Percentiles rank a stretch among this genome's conserved stretches.
Evolutionary conservation across 805 yeast species (phyloP).

Genomic region (Candida germanica): DNA sequence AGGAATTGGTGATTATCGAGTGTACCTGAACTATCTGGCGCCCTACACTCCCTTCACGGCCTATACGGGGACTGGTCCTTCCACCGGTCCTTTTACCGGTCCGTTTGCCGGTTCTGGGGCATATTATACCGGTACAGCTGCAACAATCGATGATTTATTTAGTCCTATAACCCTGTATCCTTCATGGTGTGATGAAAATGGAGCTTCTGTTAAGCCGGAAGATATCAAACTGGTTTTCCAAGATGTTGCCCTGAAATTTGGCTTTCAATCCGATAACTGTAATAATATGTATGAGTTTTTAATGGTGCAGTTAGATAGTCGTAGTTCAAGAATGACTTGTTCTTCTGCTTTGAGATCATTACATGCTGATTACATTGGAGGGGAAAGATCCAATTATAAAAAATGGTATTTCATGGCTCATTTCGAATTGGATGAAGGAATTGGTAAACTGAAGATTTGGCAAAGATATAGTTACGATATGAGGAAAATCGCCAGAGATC

Average conservation of each 20-base stretch:
- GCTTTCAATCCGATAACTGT: slow-evolving; percentile 79
- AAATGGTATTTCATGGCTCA: slow-evolving; percentile 93
- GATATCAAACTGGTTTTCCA: slow-evolving; percentile 62
- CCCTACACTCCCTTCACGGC: slow-evolving; percentile 9
- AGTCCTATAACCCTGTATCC: slow-evolving; percentile 12
- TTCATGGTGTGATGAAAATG: slow-evolving; percentile 27
- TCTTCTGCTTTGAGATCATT: slow-evolving; percentile 66
- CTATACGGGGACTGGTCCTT: no score
- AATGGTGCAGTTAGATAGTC: slow-evolving; percentile 78
- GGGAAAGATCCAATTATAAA: slow-evolving; percentile 78
- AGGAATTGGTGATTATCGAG: slow-evolving; percentile 6
- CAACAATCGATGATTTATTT: no score
- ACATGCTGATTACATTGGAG: slow-evolving; percentile 92
- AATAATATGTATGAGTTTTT: slow-evolving; percentile 79
- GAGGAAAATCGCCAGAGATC: slow-evolving; percentile 32
- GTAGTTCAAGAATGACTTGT: slow-evolving; percentile 77
- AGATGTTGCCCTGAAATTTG: slow-evolving; percentile 61
- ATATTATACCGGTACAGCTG: no score
- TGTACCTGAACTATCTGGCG: slow-evolving; percentile 6
- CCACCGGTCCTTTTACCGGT: not conserved
- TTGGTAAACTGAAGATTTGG: slow-evolving; percentile 15
- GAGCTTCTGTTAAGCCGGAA: slow-evolving; percentile 25
- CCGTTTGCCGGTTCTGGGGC: not conserved
- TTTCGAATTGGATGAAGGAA: slow-evolving; percentile 67
- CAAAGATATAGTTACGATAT: slow-evolving; percentile 15